A percentile compares a stretch with the other conserved stretches of the same genome.
phyloP scores from a whole-genome alignment of 1,284 basidiomycete genomes.

The Phellopilus nigrolimitatus region DNA sequence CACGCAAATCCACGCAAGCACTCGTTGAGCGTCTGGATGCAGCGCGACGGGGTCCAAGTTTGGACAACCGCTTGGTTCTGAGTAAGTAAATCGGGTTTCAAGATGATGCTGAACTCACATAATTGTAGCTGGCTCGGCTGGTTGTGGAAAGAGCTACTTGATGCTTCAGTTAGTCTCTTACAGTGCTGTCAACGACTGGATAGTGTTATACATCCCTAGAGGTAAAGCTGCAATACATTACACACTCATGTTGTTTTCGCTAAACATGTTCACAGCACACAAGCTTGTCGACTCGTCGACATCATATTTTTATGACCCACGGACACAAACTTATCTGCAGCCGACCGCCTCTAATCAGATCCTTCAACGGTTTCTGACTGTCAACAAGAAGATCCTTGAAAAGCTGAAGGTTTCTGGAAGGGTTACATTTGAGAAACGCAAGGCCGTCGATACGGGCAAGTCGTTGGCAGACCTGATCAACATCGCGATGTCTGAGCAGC shows the following conservation, averaged over 20 bases:
- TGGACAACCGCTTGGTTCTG: slow-evolving; percentile 50
- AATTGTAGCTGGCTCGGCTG: slow-evolving; percentile 62
- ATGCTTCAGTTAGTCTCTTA: slow-evolving; percentile 81
- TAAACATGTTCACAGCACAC: slow-evolving; percentile 42
- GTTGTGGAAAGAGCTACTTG: slow-evolving; percentile 82
- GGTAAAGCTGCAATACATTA: too few species aligned
- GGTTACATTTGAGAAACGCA: slow-evolving; percentile 43
- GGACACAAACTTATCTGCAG: slow-evolving; percentile 78
- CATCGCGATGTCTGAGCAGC: slow-evolving; percentile 50
- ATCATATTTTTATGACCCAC: slow-evolving; percentile 69
- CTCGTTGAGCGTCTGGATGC: slow-evolving; percentile 45
- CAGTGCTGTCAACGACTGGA: slow-evolving; percentile 67
- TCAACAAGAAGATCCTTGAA: slow-evolving; percentile 44
- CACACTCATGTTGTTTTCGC: background rate
- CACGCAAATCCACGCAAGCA: slow-evolving; percentile 58
- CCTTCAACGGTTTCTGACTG: slow-evolving; percentile 52
- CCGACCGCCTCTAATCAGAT: slow-evolving; percentile 58
- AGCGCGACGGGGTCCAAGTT: slow-evolving; percentile 39
- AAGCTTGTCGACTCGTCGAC: slow-evolving; percentile 79
- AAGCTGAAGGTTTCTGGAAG: slow-evolving; percentile 37
- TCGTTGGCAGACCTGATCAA: slow-evolving; percentile 55
- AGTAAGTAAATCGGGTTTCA: slow-evolving; percentile 40
- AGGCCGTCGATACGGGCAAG: slow-evolving; percentile 44
- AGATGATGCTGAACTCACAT: slow-evolving; percentile 13
- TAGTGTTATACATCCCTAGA: slow-evolving; percentile 87